Evolutionary conservation across 1,139 yeast species (phyloP), one percentile per base, ranked within the genome.

Genomic region (Torulaspora pretoriensis): DNA sequence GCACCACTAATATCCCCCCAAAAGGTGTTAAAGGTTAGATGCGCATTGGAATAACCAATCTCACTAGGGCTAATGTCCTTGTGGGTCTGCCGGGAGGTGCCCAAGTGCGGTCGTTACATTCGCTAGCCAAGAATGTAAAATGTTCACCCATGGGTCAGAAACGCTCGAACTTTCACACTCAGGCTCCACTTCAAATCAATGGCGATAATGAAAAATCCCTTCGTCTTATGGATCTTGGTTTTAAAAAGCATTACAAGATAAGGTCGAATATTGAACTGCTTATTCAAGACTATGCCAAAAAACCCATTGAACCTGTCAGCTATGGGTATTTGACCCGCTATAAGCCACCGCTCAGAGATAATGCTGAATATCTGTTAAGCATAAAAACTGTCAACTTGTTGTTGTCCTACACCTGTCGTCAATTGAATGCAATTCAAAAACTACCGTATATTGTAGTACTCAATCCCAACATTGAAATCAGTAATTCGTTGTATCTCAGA

Each of bases 401-500:
- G 19, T 56, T 74, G 24, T 66, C 71, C 0, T 71, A 68, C 52
- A 73, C 74, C 33, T 72, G 77, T 14, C 64, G 65, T 33, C 59
- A 96, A 49, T 65, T 89, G 14, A 73, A 75, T 33, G 83, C 83
- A 36, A 78, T 90, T 53, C 73, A 94, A 49, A 72, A 75, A 38
- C 69, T 90, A 42, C 96, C 96, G 0, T 90, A 88, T 61, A 74
- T 90, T 54, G 89, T 83, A 40, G 84, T 88, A 38, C 68, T 90
- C 49, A 90, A 90, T 60, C 96, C 97, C n/a, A 78, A 87, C 56
- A 83, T 90, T 43, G 83, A 94, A n/a, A 80, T 79, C 55, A 83
- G 86, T 16, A 87, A 88, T 68, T 74, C 79, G 55, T 68, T 82
- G 38, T 90, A 90, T 65, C 69, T 86, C 52, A 73, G 78, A 48